Conservation (phyloP, 805 yeast genomes). For the Starmerella ratchasimensis region DNA sequence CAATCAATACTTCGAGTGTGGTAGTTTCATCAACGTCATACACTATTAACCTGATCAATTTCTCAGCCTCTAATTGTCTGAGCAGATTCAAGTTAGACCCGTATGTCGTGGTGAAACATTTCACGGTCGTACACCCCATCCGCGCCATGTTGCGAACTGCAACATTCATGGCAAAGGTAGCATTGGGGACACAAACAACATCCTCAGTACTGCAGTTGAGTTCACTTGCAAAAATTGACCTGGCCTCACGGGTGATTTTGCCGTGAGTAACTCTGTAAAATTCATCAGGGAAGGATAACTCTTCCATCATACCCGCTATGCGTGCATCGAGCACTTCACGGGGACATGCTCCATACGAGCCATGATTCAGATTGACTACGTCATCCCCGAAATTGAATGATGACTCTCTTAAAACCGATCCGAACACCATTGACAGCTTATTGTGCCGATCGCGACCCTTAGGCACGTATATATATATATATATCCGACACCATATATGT, state of each 20-base stretch:
- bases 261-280: conserved; percentile 27
- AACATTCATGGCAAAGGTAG: conserved; percentile 47
- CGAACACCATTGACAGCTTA: conserved; percentile 32
- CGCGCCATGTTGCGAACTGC: conserved; percentile 40
- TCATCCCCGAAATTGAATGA: conserved; percentile 35
- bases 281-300: conserved; percentile 36
- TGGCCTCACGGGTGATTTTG: conserved; percentile 13
- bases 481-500: too few species aligned
- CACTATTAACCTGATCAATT: conserved; percentile 25
- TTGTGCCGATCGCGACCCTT: too few species aligned
- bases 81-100: conserved; percentile 42
- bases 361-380: conserved; percentile 44
- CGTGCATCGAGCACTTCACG: conserved; percentile 33
- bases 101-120: conserved; percentile 39
- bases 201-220: conserved; percentile 36
- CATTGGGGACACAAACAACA: conserved; percentile 44
- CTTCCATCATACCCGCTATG: conserved; percentile 23
- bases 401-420: conserved; percentile 35
- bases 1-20: conserved; percentile 30
- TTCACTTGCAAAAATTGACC: conserved; percentile 31
- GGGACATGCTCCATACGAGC: conserved; percentile 50
- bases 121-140: conserved; percentile 36
- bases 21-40: conserved; percentile 28
- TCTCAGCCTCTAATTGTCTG: conserved; percentile 20
- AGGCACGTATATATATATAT: too few species aligned